Base-by-base conservation (phyloP, 768 basidiomycete species). In the Russula brevipes region DNA sequence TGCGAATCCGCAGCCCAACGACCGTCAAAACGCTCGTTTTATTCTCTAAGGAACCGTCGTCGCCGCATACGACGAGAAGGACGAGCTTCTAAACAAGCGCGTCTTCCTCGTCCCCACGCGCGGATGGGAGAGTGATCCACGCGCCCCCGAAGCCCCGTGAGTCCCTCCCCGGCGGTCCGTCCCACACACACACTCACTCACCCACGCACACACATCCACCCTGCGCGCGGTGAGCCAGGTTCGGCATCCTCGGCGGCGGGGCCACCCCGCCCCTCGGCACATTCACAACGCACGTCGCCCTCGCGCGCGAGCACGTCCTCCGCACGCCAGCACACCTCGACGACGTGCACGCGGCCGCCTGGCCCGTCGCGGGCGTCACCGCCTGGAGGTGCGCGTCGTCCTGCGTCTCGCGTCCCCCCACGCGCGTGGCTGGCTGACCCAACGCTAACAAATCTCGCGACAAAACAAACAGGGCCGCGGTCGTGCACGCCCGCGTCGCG, bases 21-120 rank as follows among this genome's bases (percentile, higher is more conserved):
- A 10, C 19, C 17, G 24, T 16, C 33, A 6, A n/a, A 35, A 12
- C 12, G 4, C 8, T 16, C 4, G 38, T 8, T 42, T 24, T 19
- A 35, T 12, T 19, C 19, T 4, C 8, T 3, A 38, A 90, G 89
- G 89, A 11, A 78, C 75, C 3, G 85, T 92, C 9, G 71, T 91
- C 30, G 85, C 83, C 2, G 78, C 86, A 19, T 75, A 77, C 9
- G 78, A 82, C 19, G 68, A 76, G 0, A 70, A 77, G 6, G 90
- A 91, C 67, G 69, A 79, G 0, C 78, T 91, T 6, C 70, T 91
- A 12, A 72, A 79, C 49, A 80, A 79, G 64, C 84, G 86, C 42
- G 89, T 92, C 33, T 89, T 92, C 72, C 78, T 92, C n/a, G 79
- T 79, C 1, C 90, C 90, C 1, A 83, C 79, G 73, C 83, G 85